A percentile compares a stretch with the other conserved stretches of the same genome.
These are phyloP conservation scores for Scedosporium boydii DNA, from an alignment of 2,329 filamentous ascomycete genomes.

Conservation along the genomic window DNA sequence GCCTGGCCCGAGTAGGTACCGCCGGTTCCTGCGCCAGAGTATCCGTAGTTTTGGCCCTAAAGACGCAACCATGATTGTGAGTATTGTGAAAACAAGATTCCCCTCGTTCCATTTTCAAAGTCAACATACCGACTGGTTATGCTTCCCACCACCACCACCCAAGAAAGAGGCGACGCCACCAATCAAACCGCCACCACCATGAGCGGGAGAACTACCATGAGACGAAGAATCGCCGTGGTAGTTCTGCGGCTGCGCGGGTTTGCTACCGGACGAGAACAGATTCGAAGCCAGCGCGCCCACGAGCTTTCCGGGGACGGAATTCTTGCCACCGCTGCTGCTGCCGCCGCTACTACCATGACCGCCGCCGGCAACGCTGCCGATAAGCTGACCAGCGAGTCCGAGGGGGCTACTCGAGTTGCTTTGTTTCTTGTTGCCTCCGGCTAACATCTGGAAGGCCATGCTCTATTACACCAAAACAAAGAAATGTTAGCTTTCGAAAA, in stretches of 20 bases:
- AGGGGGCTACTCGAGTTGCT: slow-evolving; percentile 30
- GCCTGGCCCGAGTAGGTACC: slow-evolving; percentile 53
- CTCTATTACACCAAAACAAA: slow-evolving; percentile 26
- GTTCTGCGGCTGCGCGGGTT: slow-evolving; percentile 23
- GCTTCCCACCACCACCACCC: slow-evolving; percentile 39
- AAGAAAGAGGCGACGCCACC: slow-evolving; percentile 44
- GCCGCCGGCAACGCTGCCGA: slow-evolving; percentile 34
- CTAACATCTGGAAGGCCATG: slow-evolving; percentile 51
- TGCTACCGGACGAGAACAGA: slow-evolving; percentile 35
- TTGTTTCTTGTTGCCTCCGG: slow-evolving; percentile 36
- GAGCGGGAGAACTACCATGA: slow-evolving; percentile 26
- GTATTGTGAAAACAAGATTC: background rate
- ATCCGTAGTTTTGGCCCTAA: slow-evolving; percentile 51
- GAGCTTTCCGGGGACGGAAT: slow-evolving; percentile 40
- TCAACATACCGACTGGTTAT: slow-evolving; percentile 23
- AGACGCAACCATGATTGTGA: background rate
- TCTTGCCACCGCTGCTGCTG: slow-evolving; percentile 24
- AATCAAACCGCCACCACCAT: slow-evolving; percentile 43
- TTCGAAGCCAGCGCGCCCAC: slow-evolving; percentile 47
- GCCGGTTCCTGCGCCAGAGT: slow-evolving; percentile 44
- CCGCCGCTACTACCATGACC: slow-evolving; percentile 17
- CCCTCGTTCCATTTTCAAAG: background rate
- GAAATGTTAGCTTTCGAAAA: slow-evolving; percentile 1
- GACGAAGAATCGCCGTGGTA: slow-evolving; percentile 36
- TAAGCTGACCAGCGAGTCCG: slow-evolving; percentile 36